Conservation (phyloP, 305 asterid genomes). For the Euphrasia arctica region DNA sequence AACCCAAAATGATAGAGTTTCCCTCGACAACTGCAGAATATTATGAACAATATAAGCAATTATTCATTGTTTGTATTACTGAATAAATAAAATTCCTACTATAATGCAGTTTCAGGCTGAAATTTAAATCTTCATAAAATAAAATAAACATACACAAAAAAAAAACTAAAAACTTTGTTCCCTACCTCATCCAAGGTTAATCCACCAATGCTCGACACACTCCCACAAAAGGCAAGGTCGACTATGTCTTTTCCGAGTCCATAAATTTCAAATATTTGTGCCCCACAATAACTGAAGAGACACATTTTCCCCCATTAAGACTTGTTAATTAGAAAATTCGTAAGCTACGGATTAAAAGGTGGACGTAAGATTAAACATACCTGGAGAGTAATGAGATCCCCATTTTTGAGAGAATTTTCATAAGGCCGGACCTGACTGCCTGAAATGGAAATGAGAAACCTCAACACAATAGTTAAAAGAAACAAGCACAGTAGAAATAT, state of each 20-base stretch:
- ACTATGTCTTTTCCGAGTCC: constrained; percentile 87
- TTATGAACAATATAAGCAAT: constrained; percentile 5
- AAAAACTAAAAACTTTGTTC: too few species aligned
- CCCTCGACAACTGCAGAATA: constrained; percentile 90
- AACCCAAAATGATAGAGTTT: constrained; percentile 91
- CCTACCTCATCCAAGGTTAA: constrained; percentile 95
- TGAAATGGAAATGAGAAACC: constrained; percentile 35
- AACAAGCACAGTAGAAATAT: constrained; percentile 1
- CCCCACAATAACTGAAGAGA: constrained; percentile 86
- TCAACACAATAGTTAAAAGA: constrained; percentile 8
- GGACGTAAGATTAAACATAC: constrained; percentile 35
- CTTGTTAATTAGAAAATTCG: constrained; percentile 17
- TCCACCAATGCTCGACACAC: constrained; percentile 91
- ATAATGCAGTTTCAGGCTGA: not conserved
- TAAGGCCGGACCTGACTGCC: constrained; percentile 88
- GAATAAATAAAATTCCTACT: not conserved
- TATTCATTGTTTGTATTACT: not conserved
- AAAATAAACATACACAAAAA: not conserved
- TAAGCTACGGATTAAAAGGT: constrained; percentile 19
- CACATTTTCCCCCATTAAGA: constrained; percentile 30
- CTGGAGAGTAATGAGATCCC: constrained; percentile 98
- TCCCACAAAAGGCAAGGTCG: constrained; percentile 89
- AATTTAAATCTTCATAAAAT: not conserved
- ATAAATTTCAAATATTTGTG: constrained; percentile 95
- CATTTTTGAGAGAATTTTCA: constrained; percentile 97